Percentiles rank a stretch among this genome's conserved stretches.
phyloP scores from a whole-genome alignment of 1,139 yeast genomes.

The Suhomyces taliae region DNA sequence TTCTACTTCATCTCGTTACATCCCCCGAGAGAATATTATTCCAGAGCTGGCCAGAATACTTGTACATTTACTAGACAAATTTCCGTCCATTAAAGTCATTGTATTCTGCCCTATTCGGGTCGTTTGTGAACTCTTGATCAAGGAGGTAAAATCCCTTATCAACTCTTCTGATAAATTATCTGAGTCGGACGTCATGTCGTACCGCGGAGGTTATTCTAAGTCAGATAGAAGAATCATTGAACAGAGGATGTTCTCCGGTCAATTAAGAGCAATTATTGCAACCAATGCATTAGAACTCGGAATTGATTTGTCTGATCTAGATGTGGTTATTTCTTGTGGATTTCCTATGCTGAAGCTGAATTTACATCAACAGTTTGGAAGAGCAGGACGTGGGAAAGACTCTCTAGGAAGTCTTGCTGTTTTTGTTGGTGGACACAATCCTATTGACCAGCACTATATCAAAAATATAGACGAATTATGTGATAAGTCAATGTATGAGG shows the following conservation, averaged over 20 bases:
- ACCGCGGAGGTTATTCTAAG: conserved; percentile 92
- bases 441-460: conserved; percentile 84
- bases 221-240: conserved; percentile 85
- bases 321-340: conserved; percentile 89
- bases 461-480: conserved; percentile 66
- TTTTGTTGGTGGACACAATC: conserved; percentile 79
- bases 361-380: conserved; percentile 92
- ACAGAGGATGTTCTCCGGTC: conserved; percentile 84
- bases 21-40: conserved; percentile 66
- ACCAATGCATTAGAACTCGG: conserved; percentile 96
- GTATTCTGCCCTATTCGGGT: conserved; percentile 87
- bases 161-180: conserved; percentile 41
- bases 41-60: conserved; percentile 74
- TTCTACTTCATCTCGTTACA: conserved; percentile 17
- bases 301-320: conserved; percentile 88
- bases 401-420: conserved; percentile 67
- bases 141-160: conserved; percentile 59
- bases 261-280: conserved; percentile 81
- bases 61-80: conserved; percentile 58
- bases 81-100: conserved; percentile 62
- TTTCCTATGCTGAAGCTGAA: conserved; percentile 86
- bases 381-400: conserved; percentile 86
- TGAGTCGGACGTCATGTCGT: conserved; percentile 73
- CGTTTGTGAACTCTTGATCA: conserved; percentile 84
- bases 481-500: conserved; percentile 41